phyloP scores from a whole-genome alignment of 345 rosid species.

The Hirschfeldia incana region DNA sequence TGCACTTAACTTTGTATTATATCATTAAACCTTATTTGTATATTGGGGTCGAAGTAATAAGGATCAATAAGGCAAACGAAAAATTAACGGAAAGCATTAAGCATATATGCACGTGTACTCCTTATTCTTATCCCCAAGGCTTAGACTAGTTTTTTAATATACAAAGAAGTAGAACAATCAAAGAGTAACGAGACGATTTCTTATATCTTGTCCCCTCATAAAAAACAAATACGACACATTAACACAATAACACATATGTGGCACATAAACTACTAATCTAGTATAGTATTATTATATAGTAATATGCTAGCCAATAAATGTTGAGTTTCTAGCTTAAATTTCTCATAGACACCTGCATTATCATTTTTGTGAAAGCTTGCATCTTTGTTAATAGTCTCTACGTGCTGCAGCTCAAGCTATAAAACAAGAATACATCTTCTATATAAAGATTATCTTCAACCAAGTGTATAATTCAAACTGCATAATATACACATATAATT shows the following conservation, averaged over 20 bases:
- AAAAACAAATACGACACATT: slow-evolving; percentile 28
- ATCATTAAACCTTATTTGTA: slow-evolving; percentile 14
- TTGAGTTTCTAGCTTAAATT: neutral
- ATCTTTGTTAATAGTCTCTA: neutral
- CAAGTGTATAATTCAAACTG: neutral
- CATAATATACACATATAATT: neutral
- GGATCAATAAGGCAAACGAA: slow-evolving; percentile 13
- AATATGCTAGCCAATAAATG: neutral
- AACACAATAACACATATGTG: neutral
- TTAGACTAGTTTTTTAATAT: neutral
- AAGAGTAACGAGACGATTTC: slow-evolving; percentile 29
- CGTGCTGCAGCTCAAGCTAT: too few species aligned
- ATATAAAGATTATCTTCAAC: neutral
- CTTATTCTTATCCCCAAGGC: slow-evolving; percentile 15
- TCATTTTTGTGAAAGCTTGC: neutral
- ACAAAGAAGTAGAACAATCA: slow-evolving; percentile 20
- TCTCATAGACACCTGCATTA: neutral
- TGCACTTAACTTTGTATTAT: slow-evolving; percentile 32
- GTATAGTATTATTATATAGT: neutral
- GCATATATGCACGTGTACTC: slow-evolving; percentile 41
- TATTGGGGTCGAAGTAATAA: slow-evolving; percentile 18
- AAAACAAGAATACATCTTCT: neutral
- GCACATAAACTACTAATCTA: too few species aligned
- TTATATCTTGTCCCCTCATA: slow-evolving; percentile 30
- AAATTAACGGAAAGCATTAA: slow-evolving; percentile 26